Percentiles rank a stretch among this genome's conserved stretches.
Conservation (phyloP, 2,329 filamentous ascomycete genomes). For the Fusarium annulatum region DNA sequence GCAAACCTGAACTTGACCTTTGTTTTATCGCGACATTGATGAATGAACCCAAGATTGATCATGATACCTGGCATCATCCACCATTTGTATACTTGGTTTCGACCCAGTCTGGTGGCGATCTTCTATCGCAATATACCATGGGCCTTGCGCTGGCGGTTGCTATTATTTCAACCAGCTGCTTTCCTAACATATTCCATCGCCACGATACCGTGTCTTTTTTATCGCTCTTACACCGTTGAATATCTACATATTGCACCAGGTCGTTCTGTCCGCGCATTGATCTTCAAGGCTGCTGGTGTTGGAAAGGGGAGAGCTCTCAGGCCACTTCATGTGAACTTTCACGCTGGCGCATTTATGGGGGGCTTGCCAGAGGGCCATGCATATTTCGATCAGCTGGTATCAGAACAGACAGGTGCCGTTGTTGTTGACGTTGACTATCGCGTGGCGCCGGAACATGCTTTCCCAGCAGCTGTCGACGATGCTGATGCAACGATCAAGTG, state of each 20-base stretch:
- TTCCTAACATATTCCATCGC: conserved; percentile 53
- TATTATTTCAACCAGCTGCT: conserved; percentile 56
- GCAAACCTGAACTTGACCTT: neutral
- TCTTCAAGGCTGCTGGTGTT: conserved; percentile 47
- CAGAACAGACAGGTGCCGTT: conserved; percentile 54
- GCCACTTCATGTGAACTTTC: conserved; percentile 58
- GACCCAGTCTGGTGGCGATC: conserved; percentile 50
- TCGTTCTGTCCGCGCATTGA: conserved; percentile 47
- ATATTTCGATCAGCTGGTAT: conserved; percentile 49
- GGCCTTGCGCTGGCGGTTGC: conserved; percentile 55
- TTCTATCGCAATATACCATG: conserved; percentile 52
- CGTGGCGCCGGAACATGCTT: conserved; percentile 62
- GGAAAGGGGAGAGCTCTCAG: conserved; percentile 41
- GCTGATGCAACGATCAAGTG: conserved; percentile 56
- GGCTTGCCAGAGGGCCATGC: conserved; percentile 55
- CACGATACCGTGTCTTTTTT: conserved; percentile 51
- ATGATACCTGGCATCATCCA: conserved; percentile 13
- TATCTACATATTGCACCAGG: conserved; percentile 47
- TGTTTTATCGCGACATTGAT: fast-evolving
- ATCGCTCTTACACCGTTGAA: conserved; percentile 48
- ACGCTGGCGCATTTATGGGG: conserved; percentile 58
- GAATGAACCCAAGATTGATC: fast-evolving
- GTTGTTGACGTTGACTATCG: conserved; percentile 63
- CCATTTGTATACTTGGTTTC: conserved; percentile 38
- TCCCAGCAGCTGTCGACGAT: conserved; percentile 61